Percentiles rank a stretch among this genome's conserved stretches.
phyloP scores from a whole-genome alignment of 2,329 filamentous ascomycete genomes.

The Hypoxylon sp. region DNA sequence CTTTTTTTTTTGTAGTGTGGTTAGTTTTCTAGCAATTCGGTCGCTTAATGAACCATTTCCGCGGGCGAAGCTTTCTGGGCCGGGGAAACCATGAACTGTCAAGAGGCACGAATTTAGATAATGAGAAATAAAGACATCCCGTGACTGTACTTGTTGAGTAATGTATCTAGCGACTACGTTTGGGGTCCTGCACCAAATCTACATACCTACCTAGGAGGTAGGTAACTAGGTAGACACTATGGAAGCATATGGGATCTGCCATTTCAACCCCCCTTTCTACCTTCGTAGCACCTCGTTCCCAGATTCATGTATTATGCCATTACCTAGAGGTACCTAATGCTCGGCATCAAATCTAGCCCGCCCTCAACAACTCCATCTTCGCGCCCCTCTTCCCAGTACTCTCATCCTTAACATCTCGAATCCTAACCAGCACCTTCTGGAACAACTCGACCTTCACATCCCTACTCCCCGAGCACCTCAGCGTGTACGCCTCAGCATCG shows the following conservation, averaged over 20 bases:
- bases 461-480: slow-evolving; percentile 72
- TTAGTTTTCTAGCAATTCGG: neutral
- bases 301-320: neutral
- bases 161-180: slow-evolving; percentile 1
- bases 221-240: neutral
- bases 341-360: slow-evolving; percentile 16
- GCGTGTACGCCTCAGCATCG: slow-evolving; percentile 86
- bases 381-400: slow-evolving; percentile 95
- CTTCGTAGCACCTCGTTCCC: neutral
- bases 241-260: neutral
- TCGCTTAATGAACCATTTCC: neutral
- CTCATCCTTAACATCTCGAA: slow-evolving; percentile 94
- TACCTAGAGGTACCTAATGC: neutral
- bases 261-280: neutral
- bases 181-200: neutral
- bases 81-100: neutral
- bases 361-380: slow-evolving; percentile 76
- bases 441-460: slow-evolving; percentile 83
- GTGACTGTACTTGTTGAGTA: neutral
- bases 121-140: neutral
- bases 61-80: neutral
- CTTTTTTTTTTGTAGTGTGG: neutral
- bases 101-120: neutral
- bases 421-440: slow-evolving; percentile 89
- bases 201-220: neutral